Percentiles rank a stretch among this genome's conserved stretches.
Conservation (phyloP, 169 alveolate species). For the Theileria orientalis region DNA sequence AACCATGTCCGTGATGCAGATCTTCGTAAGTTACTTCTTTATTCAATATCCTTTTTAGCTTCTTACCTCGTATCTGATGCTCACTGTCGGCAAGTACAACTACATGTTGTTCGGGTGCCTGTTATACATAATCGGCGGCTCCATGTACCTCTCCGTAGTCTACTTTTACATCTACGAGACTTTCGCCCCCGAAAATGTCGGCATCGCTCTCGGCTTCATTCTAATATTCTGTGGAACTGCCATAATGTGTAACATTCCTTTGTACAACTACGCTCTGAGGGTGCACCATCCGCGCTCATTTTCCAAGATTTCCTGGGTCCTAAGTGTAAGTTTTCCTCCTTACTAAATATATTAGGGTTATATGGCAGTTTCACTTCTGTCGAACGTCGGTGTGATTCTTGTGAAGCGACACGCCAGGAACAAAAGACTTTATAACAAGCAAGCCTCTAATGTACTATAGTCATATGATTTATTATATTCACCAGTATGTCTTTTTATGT, state of each 20-base stretch:
- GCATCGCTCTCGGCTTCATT: conserved; percentile 11
- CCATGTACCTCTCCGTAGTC: conserved; percentile 27
- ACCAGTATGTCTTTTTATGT: not conserved
- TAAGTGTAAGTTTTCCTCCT: conserved; percentile 14
- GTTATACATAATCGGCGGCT: conserved; percentile 41
- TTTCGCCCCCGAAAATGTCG: conserved; percentile 37
- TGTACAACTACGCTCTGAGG: conserved; percentile 32
- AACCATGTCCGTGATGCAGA: conserved; percentile 31
- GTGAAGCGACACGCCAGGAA: not conserved
- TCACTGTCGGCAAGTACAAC: conserved; percentile 3
- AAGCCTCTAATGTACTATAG: not conserved
- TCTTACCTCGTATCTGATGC: not conserved
- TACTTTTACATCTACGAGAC: conserved; percentile 37
- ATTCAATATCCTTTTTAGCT: not conserved
- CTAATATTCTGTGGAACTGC: conserved; percentile 29
- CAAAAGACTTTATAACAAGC: not conserved
- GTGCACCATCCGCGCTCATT: conserved; percentile 1
- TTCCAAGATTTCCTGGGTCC: conserved; percentile 17
- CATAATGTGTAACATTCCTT: conserved; percentile 26
- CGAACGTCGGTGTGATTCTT: not conserved
- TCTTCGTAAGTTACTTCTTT: conserved; percentile 26
- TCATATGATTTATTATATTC: not conserved
- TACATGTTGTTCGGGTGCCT: conserved; percentile 40
- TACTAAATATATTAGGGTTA: conserved; percentile 12
- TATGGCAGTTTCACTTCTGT: conserved; percentile 9